phyloP scores from a whole-genome alignment of 2,329 filamentous ascomycete species.

The Colletotrichum cereale region DNA sequence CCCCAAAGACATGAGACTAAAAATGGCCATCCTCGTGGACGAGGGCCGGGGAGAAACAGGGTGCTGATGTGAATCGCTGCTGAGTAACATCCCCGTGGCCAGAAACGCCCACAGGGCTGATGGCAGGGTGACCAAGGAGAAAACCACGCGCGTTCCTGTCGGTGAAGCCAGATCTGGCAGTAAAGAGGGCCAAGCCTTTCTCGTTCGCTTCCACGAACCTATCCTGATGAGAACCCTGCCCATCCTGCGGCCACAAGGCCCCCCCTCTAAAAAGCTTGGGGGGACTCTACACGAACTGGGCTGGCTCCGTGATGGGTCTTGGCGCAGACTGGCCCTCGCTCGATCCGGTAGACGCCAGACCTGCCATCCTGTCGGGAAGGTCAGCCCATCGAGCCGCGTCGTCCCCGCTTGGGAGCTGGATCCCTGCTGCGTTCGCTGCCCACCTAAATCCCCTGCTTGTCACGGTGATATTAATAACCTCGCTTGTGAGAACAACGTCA shows the following conservation, averaged over 20 bases:
- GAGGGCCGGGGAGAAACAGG: neutral
- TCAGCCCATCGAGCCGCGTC: neutral
- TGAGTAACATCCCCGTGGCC: slow-evolving; percentile 2
- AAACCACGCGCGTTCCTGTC: neutral
- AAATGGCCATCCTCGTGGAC: slow-evolving; percentile 3
- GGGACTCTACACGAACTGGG: neutral
- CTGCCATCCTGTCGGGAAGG: neutral
- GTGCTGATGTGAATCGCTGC: slow-evolving; percentile 15
- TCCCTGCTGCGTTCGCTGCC: neutral
- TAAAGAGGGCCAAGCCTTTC: neutral
- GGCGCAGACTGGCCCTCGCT: neutral
- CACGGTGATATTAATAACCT: slow-evolving; percentile 16
- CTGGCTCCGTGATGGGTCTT: neutral
- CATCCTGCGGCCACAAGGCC: neutral
- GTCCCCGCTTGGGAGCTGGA: neutral
- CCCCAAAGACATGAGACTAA: neutral
- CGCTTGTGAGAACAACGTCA: neutral
- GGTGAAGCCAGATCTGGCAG: slow-evolving; percentile 10
- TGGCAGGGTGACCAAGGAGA: neutral
- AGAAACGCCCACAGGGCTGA: slow-evolving; percentile 9
- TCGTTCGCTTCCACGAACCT: neutral
- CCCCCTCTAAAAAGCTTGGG: neutral
- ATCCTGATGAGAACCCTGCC: neutral
- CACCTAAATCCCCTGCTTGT: neutral
- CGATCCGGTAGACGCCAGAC: neutral